A percentile compares a stretch with the other conserved stretches of the same genome.
Conservation (phyloP, 108 stramenopile species). For the Cyclostephanos tholiformis region DNA sequence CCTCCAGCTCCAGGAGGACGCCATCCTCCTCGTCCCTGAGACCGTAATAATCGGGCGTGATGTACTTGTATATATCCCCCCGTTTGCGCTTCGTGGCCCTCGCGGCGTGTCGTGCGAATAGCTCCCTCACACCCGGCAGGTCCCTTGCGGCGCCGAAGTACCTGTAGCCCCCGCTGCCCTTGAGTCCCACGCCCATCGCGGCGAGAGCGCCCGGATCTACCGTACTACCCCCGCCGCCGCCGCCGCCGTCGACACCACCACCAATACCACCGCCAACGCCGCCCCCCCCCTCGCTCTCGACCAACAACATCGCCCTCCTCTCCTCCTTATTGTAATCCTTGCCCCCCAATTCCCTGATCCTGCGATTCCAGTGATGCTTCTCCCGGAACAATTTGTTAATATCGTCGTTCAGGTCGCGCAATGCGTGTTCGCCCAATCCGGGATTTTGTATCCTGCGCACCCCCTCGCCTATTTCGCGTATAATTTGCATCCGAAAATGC, state of each 20-base stretch:
- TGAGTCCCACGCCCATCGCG: slow-evolving; percentile 53
- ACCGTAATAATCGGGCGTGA: slow-evolving; percentile 93
- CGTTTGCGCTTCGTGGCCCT: slow-evolving; percentile 69
- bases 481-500: slow-evolving; percentile 76
- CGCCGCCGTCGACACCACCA: slow-evolving; percentile 45
- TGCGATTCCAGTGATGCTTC: slow-evolving; percentile 93
- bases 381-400: slow-evolving; percentile 96
- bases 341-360: slow-evolving; percentile 89
- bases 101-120: slow-evolving; percentile 71
- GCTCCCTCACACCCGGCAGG: slow-evolving; percentile 92
- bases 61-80: slow-evolving; percentile 81
- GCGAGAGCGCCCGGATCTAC: not conserved
- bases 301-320: slow-evolving; percentile 57
- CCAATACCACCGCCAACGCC: too few relatives aligned
- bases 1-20: slow-evolving; percentile 77
- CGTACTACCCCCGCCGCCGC: slow-evolving; percentile 39
- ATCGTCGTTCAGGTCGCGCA: slow-evolving; percentile 96
- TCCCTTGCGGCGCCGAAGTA: slow-evolving; percentile 97
- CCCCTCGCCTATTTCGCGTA: slow-evolving; percentile 82
- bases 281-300: slow-evolving; percentile 58
- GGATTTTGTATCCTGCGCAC: slow-evolving; percentile 93
- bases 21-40: slow-evolving; percentile 94
- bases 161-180: slow-evolving; percentile 77
- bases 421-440: slow-evolving; percentile 92
- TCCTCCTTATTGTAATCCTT: slow-evolving; percentile 84